Conservation (phyloP, 2,329 filamentous ascomycete genomes). For the Aphanocladium album region DNA sequence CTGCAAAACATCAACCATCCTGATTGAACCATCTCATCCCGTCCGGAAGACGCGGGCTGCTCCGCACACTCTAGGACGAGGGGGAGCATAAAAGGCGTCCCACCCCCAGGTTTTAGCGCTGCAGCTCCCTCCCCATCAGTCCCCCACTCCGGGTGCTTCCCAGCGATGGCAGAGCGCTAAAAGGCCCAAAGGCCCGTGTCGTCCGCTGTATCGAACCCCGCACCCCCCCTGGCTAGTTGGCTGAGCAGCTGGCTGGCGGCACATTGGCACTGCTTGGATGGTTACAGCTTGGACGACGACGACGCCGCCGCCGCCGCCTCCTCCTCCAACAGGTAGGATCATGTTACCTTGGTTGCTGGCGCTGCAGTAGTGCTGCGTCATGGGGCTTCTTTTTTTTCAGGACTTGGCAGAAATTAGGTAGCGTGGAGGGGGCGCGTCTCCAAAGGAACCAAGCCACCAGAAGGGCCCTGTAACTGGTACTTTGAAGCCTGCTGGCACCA, state of each 20-base stretch:
- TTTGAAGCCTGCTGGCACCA: no score
- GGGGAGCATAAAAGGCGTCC: not conserved
- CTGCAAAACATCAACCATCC: not conserved
- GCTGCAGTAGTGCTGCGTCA: not conserved
- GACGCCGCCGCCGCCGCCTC: no score
- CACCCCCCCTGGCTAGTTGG: not conserved
- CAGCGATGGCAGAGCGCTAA: not conserved
- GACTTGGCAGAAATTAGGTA: no score
- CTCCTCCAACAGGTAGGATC: not conserved
- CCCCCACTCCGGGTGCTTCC: not conserved
- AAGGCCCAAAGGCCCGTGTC: not conserved
- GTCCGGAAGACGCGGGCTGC: not conserved
- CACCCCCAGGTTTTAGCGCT: constrained; percentile 18
- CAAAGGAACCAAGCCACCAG: no score
- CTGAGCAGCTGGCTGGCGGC: not conserved
- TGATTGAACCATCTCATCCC: no score
- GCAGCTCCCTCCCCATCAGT: not conserved
- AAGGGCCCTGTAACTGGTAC: no score
- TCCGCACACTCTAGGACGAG: no score
- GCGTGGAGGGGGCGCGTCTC: no score
- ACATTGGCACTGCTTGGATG: not conserved
- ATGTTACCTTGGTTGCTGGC: constrained; percentile 1
- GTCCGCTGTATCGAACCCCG: constrained; percentile 3
- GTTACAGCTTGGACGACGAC: constrained; percentile 3
- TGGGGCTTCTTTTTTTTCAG: not conserved